phyloP scores from a whole-genome alignment of 2,329 filamentous ascomycete genomes.

The Venturia aucupariae region DNA sequence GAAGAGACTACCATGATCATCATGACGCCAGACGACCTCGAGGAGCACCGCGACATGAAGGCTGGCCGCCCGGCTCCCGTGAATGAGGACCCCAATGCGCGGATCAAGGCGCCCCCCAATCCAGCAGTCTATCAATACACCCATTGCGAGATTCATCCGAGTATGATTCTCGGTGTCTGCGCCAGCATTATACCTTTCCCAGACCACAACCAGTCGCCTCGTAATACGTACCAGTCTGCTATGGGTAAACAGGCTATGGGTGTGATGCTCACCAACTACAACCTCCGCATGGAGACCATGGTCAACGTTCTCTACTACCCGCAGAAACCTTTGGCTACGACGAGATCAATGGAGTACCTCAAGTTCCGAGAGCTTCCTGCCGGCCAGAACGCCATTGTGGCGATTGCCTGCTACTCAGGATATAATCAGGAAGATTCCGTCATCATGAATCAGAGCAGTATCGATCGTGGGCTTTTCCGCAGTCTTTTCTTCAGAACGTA shows the following conservation, averaged over 20 bases:
- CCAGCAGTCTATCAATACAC: constrained; percentile 86
- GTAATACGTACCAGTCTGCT: constrained; percentile 98
- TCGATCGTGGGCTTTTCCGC: constrained; percentile 92
- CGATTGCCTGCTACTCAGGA: constrained; percentile 92
- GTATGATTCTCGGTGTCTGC: constrained; percentile 97
- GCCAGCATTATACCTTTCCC: constrained; percentile 99
- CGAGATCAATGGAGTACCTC: constrained; percentile 95
- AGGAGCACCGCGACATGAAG: constrained; percentile 42
- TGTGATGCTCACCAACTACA: constrained; percentile 95
- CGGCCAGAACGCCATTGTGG: constrained; percentile 96
- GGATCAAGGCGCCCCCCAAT: constrained; percentile 82
- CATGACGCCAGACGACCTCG: constrained; percentile 94
- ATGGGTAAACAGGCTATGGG: constrained; percentile 99
- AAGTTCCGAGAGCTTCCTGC: constrained; percentile 96
- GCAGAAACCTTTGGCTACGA: constrained; percentile 93
- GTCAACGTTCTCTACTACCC: constrained; percentile 98
- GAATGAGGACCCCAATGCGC: constrained; percentile 65
- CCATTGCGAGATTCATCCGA: constrained; percentile 97
- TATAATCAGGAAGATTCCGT: constrained; percentile 99
- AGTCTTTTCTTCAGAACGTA: constrained; percentile 98
- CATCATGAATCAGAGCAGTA: constrained; percentile 99
- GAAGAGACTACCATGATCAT: constrained; percentile 99
- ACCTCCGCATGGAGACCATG: constrained; percentile 98
- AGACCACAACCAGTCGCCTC: constrained; percentile 93
- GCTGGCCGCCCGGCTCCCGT: constrained; percentile 17